Percentiles rank a stretch among this genome's conserved stretches.
These are phyloP conservation scores for Amborella trichopoda DNA, from an alignment of 164 flowering plant genomes.

Conservation along the genomic window DNA sequence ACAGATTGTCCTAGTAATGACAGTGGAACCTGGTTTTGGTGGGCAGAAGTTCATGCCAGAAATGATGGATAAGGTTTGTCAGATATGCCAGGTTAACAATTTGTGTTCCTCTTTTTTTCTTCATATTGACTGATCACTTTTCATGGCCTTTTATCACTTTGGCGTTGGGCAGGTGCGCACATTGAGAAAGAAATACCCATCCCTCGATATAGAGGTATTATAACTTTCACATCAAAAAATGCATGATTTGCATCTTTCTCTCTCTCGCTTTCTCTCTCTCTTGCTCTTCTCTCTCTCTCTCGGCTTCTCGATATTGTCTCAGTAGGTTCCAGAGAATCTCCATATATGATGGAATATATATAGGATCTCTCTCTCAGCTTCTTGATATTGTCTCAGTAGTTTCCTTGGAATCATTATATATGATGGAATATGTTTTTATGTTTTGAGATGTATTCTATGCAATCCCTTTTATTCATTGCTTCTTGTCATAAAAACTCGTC, in stretches of 20 bases:
- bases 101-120: background rate
- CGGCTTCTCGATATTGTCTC: background rate
- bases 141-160: no score
- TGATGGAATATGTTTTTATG: no score
- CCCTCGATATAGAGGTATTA: slow-evolving; percentile 96
- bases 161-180: slow-evolving; percentile 54
- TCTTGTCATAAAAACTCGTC: no score
- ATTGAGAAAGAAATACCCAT: slow-evolving; percentile 74
- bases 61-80: slow-evolving; percentile 81
- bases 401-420: no score
- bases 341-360: no score
- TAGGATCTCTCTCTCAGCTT: no score
- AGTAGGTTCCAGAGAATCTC: no score
- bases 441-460: no score
- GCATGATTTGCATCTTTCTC: background rate
- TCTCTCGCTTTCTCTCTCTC: background rate
- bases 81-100: background rate
- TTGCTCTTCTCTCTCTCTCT: background rate
- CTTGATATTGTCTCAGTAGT: no score
- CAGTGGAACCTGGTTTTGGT: slow-evolving; percentile 99
- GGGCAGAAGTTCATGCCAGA: slow-evolving; percentile 98
- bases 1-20: slow-evolving; percentile 98
- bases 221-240: no score
- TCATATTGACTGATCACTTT: background rate
- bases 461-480: no score